Conservation (phyloP, 306 rosid species). For the Casuarina equisetifolia region DNA sequence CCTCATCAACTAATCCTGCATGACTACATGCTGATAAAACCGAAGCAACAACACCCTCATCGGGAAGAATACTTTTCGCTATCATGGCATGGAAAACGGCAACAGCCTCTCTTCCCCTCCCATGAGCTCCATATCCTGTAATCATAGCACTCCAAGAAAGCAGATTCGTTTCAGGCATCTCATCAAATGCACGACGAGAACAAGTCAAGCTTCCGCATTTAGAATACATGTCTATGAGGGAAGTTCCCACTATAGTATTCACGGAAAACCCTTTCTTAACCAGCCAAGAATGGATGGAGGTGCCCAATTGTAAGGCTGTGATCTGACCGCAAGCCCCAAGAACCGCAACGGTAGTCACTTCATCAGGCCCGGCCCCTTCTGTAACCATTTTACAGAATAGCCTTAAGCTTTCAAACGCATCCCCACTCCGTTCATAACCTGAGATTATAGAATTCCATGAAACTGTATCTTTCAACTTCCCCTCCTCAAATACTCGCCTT, state of each 20-base stretch:
- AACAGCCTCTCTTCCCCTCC: slow-evolving; percentile 57
- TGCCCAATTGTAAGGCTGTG: slow-evolving; percentile 50
- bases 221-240: slow-evolving; percentile 63
- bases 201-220: slow-evolving; percentile 58
- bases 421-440: slow-evolving; percentile 46
- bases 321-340: slow-evolving; percentile 55
- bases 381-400: slow-evolving; percentile 51
- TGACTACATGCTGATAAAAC: slow-evolving; percentile 70
- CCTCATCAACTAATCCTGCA: slow-evolving; percentile 59
- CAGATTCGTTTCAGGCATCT: slow-evolving; percentile 52
- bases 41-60: slow-evolving; percentile 57
- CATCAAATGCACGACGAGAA: slow-evolving; percentile 41
- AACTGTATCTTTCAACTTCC: slow-evolving; percentile 40
- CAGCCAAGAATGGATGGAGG: slow-evolving; percentile 48
- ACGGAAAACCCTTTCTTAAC: slow-evolving; percentile 45
- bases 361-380: slow-evolving; percentile 49
- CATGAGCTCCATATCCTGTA: slow-evolving; percentile 60
- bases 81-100: slow-evolving; percentile 49
- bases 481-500: slow-evolving; percentile 46
- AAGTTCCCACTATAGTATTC: slow-evolving; percentile 47
- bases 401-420: slow-evolving; percentile 49
- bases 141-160: slow-evolving; percentile 59
- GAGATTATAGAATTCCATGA: slow-evolving; percentile 66
- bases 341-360: slow-evolving; percentile 44
- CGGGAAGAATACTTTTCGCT: slow-evolving; percentile 40